Base-by-base conservation (phyloP, 2,329 filamentous ascomycete genomes). In the Fusarium sp. region DNA sequence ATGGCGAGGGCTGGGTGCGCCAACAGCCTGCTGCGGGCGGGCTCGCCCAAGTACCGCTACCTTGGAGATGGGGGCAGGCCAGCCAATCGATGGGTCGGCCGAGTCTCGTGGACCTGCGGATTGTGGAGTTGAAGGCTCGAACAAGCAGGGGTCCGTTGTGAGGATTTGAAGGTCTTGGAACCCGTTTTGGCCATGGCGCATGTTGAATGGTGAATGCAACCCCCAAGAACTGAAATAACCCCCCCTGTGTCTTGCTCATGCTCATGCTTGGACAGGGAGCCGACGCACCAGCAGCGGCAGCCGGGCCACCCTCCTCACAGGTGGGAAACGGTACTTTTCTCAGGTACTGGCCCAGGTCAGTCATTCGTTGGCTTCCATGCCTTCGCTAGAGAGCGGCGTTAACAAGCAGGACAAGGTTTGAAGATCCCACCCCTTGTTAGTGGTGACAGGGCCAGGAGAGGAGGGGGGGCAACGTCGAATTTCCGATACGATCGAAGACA, bases 51-150 rank as follows among this genome's bases (percentile, higher is more conserved):
- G 76, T 78, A 78, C 63, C 64, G 53, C 61, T 78, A 78, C 76
- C 70, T 78, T 59, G 62, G 60, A 53, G 71, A 76, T 71, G 65
- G 69, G 66, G 62, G 44, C 46, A 55, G 65, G 49, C 33, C 46
- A 67, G 35, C 76, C 75, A 78, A 78, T 77, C 75, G 76, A 78
- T 73, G 66, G 53, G 61, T 59, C 62, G 67, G 66, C 70, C 72
- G 72, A 66, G 75, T 76, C 72, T 71, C 66, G 65, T 75, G 73
- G 73, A 78, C 76, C 68, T 74, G 71, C 71, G 71, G 69, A 71
- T 72, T 77, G 71, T 74, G 74, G 75, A 69, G 70, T 64, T 61
- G 60, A 65, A 75, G 66, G 68, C 69, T 71, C 66, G 59, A 75
- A 65, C 71, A 72, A 75, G 71, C 74, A 77, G 75, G 75, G 75